Evolutionary conservation across 2,329 filamentous ascomycete species (phyloP), one percentile per base, ranked within the genome.

Genomic region (Diaporthe citri): DNA sequence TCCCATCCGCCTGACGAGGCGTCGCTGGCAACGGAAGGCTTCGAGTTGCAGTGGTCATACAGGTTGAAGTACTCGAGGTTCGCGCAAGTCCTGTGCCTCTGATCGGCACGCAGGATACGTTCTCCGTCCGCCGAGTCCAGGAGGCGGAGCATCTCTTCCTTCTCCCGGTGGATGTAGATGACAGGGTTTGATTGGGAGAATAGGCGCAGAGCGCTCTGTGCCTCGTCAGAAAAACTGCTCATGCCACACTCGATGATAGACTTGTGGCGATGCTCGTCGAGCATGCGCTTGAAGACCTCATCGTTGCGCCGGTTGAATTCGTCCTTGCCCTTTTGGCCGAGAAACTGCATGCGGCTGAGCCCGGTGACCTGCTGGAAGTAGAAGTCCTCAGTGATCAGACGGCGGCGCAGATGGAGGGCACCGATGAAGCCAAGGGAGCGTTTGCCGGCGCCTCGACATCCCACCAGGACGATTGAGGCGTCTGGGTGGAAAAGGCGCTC

Each of bases 61-160:
- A 93, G 85, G 78, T 94, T 94, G 84, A 90, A 94, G 80, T 93
- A 95, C 80, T 95, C 93, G 72, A 93, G 86, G 77, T 94, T 95
- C 15, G 92, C 91, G 81, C 91, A 93, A 8, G 86, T 85, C 72
- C 92, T 87, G 78, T 93, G 90, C 46, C 89, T 87, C 43, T 86
- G 85, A 70, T 89, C 88, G 34, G 87, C 88, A 41, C 86, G 84
- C 4, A 93, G 84, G 52, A 93, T 87, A 72, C 89, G 88, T 73
- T 88, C 85, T 15, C 92, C 87, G 56, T 89, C 87, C 9, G 87
- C 84, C 2, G 85, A 83, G 62, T 87, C 86, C 31, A 94, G 84
- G 70, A 93, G 88, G 2, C 86, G 85, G 76, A 90, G 87, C 41
- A 94, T 88, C 74, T 91, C 90, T 75, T 90, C 86, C 72, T 89